Base-by-base conservation (phyloP, 495 filamentous ascomycete genomes). In the Collariella sp. region DNA sequence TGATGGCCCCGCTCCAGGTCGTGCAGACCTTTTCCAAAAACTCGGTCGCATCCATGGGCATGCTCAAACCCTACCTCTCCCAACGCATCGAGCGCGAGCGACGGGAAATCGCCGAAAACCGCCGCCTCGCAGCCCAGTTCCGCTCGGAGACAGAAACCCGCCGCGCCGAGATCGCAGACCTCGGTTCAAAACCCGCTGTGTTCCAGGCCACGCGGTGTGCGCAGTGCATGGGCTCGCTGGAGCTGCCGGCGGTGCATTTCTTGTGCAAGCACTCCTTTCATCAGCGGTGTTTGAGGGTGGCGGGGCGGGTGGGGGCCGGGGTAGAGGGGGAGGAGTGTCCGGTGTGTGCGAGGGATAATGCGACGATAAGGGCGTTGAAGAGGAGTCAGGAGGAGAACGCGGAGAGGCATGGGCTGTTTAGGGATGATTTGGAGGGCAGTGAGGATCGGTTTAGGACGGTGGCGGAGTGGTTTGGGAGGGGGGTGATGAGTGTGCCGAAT, bases 251-350 rank as follows among this genome's bases (percentile, higher is more conserved):
- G 0, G 90, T 97, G 42, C 93, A 98, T 67, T 98, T 97, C 68
- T 70, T 97, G 60, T 98, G 93, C 76, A 93, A 89, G 66, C 93
- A 98, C 66, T 89, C 83, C 41, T 98, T 95, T 76, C 93, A 98
- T 66, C 86, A 94, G 69, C 77, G 87, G 24, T 95, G 89, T 70
- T 75, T 94, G 46, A 81, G 70, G 62, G 65, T 46, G 63, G 63
- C 2, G 67, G 69, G 43, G 72, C 62, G 39, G 46, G 60, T 16
- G 44, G 50, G 34, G 44, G 58, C 4, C 55, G 23, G 38, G 48
- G 60, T 48, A 26, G 49, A 56, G 26, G 42, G 52, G 47, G 46
- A 59, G 16, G 90, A 95, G 68, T 98, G 93, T 67, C 87, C 91
- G 15, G 72, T 84, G 13, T 97, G 94, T 61, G 84, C 85, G 24